Conservation (phyloP, 2,329 filamentous ascomycete species). For the Aspergillus sp. region DNA sequence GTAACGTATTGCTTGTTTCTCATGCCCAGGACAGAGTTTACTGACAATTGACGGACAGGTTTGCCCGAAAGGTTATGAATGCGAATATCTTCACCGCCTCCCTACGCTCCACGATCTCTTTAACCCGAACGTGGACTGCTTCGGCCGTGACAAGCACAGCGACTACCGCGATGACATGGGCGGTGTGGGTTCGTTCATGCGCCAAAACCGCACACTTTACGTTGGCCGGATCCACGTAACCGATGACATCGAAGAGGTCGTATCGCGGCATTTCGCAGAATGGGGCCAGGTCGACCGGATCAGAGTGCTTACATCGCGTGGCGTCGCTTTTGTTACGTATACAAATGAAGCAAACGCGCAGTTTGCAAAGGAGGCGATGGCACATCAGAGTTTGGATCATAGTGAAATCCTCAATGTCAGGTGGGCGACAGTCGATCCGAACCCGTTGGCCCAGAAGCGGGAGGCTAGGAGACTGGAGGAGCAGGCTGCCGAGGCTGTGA, state of each 20-base stretch:
- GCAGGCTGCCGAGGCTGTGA: constrained; percentile 91
- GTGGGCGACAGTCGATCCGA: constrained; percentile 96
- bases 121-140: constrained; percentile 92
- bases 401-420: constrained; percentile 91
- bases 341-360: constrained; percentile 84
- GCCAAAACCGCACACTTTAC: constrained; percentile 92
- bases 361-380: constrained; percentile 95
- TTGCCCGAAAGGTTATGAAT: constrained; percentile 79
- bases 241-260: constrained; percentile 95
- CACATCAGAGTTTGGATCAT: constrained; percentile 87
- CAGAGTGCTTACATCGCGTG: constrained; percentile 81
- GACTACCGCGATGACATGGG: constrained; percentile 98
- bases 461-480: constrained; percentile 89
- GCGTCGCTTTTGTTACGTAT: constrained; percentile 95
- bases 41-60: constrained; percentile 2
- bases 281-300: constrained; percentile 91
- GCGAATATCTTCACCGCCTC: constrained; percentile 87
- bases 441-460: constrained; percentile 88
- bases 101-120: constrained; percentile 86
- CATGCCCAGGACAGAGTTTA: not conserved
- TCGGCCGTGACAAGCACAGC: constrained; percentile 86
- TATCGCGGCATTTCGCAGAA: constrained; percentile 91
- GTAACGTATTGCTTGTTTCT: constrained; percentile 24
- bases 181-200: constrained; percentile 88
- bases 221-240: constrained; percentile 91